Evolutionary conservation across 306 rosid species (phyloP).

Genomic region (Vicia sativa): DNA sequence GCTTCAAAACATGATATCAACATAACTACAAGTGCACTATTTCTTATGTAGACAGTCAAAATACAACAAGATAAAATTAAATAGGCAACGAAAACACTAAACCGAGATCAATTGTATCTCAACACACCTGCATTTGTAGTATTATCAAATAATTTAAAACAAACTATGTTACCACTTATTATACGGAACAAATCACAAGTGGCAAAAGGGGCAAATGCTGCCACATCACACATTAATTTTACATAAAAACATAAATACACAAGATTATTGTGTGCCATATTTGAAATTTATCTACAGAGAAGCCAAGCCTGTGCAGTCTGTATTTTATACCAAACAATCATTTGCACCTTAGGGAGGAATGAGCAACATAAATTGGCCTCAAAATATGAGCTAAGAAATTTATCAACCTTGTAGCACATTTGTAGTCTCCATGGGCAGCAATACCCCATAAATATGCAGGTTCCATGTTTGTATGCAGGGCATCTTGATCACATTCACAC

Average conservation of each 20-base stretch:
- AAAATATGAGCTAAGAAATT: slow-evolving; percentile 54
- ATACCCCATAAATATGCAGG: slow-evolving; percentile 54
- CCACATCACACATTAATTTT: slow-evolving; percentile 60
- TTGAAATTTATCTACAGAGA: slow-evolving; percentile 78
- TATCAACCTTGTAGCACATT: slow-evolving; percentile 47
- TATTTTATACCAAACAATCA: slow-evolving; percentile 55
- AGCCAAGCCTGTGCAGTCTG: slow-evolving; percentile 62
- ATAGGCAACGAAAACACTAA: slow-evolving; percentile 27
- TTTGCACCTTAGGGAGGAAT: slow-evolving; percentile 53
- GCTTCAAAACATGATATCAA: slow-evolving; percentile 35
- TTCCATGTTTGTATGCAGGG: slow-evolving; percentile 44
- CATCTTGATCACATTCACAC: slow-evolving; percentile 43
- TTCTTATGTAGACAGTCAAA: slow-evolving; percentile 24
- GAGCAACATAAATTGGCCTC: slow-evolving; percentile 55
- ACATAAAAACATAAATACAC: slow-evolving; percentile 65
- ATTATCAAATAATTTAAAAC: slow-evolving; percentile 47
- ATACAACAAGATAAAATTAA: slow-evolving; percentile 1
- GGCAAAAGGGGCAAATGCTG: slow-evolving; percentile 41
- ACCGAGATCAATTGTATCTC: slow-evolving; percentile 39
- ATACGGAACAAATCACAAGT: slow-evolving; percentile 47
- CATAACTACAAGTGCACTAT: slow-evolving; percentile 6
- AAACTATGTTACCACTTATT: slow-evolving; percentile 46
- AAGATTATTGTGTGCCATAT: slow-evolving; percentile 52
- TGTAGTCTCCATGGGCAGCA: slow-evolving; percentile 39
- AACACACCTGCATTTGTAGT: slow-evolving; percentile 48